Conservation (phyloP, 139 green algal genomes). For the Chlamydomonas applanata region DNA sequence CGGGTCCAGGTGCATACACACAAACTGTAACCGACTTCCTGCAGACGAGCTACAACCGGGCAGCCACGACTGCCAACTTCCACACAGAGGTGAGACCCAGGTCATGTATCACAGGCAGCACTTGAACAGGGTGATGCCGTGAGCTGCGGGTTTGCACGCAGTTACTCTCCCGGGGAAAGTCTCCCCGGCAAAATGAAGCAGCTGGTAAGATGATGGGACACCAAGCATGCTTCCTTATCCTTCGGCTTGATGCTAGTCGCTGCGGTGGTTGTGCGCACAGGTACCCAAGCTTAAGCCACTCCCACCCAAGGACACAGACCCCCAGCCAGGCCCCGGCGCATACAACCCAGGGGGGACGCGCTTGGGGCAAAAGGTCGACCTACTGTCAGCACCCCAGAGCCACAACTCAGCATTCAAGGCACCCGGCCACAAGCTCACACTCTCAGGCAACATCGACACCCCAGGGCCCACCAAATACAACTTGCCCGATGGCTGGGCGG, state of each 20-base stretch:
- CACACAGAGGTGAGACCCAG: too few species aligned
- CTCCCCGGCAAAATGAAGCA: too few species aligned
- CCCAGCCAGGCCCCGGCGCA: neutral
- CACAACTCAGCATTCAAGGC: conserved; percentile 9
- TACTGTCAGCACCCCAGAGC: neutral
- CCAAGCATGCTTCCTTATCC: too few species aligned
- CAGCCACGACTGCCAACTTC: too few species aligned
- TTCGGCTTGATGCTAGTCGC: too few species aligned
- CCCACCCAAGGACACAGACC: neutral
- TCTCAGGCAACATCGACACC: neutral
- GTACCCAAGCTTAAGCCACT: conserved; percentile 6
- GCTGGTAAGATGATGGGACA: too few species aligned
- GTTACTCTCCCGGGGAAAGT: too few species aligned
- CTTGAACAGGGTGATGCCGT: too few species aligned
- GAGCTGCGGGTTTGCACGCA: too few species aligned
- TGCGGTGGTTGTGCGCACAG: neutral
- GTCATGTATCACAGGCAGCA: too few species aligned
- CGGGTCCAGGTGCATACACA: neutral
- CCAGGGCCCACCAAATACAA: neutral
- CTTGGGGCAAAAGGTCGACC: conserved; percentile 1
- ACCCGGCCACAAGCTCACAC: neutral
- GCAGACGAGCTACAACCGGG: too few species aligned
- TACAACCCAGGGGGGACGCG: conserved; percentile 7
- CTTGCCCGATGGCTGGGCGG: neutral
- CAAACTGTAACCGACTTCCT: too few species aligned